Percentiles rank a stretch among this genome's conserved stretches.
Conservation (phyloP, 2,329 filamentous ascomycete genomes). For the Periconia sp. region DNA sequence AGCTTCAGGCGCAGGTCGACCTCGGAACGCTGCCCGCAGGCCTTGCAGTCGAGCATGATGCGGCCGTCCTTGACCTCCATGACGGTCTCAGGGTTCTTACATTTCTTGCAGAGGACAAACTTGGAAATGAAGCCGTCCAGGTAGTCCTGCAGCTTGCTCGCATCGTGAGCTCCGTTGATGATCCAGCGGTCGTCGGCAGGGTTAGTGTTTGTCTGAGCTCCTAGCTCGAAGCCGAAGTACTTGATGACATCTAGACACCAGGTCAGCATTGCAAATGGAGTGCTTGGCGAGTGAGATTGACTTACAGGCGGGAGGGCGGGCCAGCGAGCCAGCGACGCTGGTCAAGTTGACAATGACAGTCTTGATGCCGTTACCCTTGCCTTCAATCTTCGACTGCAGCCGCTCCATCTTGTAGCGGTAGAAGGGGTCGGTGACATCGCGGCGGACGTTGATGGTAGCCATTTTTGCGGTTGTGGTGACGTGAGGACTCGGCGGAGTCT, state of each 20-base stretch:
- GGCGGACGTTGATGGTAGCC: conserved; percentile 98
- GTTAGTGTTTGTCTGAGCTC: conserved; percentile 97
- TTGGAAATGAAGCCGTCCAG: conserved; percentile 98
- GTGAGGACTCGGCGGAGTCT: conserved; percentile 18
- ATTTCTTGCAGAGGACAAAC: conserved; percentile 99
- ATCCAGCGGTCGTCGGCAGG: conserved; percentile 99
- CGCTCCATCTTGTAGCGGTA: conserved; percentile 99
- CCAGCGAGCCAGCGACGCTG: conserved; percentile 90
- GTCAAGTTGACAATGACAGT: conserved; percentile 95
- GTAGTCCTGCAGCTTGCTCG: conserved; percentile 94
- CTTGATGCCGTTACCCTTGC: conserved; percentile 99
- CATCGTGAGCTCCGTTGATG: conserved; percentile 98
- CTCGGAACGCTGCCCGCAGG: conserved; percentile 90
- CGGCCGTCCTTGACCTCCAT: conserved; percentile 91
- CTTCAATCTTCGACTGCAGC: conserved; percentile 98
- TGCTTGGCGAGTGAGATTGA: conserved; percentile 1
- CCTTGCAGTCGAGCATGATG: conserved; percentile 97
- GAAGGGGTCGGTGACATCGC: conserved; percentile 95
- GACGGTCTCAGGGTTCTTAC: conserved; percentile 99
- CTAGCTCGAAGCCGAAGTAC: conserved; percentile 98
- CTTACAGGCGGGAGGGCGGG: conserved; percentile 80
- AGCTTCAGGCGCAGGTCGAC: conserved; percentile 95
- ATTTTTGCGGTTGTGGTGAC: conserved; percentile 69
- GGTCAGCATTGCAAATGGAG: conserved; percentile 9
- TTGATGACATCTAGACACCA: conserved; percentile 82